Evolutionary conservation across 2,329 filamentous ascomycete species (phyloP).

Genomic region (Hirsutella rhossiliensis): DNA sequence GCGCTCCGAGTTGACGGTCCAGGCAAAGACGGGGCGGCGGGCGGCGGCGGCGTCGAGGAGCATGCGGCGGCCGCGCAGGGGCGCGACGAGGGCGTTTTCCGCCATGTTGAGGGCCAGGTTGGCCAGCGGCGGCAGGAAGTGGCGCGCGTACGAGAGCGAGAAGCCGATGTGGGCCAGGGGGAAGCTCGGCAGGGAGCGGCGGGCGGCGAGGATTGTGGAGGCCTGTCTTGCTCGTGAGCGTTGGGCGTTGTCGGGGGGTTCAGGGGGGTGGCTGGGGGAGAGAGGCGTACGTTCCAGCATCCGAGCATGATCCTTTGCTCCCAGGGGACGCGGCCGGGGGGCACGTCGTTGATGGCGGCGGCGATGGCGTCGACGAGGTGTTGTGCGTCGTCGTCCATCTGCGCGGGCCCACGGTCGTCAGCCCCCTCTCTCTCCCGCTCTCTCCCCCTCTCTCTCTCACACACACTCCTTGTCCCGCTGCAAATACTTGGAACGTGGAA

Average conservation of each 20-base stretch:
- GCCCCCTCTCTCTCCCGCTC: background rate
- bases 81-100: conserved; percentile 54
- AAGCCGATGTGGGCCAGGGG: conserved; percentile 57
- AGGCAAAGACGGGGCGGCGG: conserved; percentile 52
- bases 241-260: background rate
- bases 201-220: conserved; percentile 54
- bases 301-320: conserved; percentile 63
- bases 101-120: conserved; percentile 70
- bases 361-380: conserved; percentile 60
- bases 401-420: background rate
- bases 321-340: conserved; percentile 47
- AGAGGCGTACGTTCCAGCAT: conserved; percentile 62
- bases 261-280: conserved; percentile 1
- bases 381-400: conserved; percentile 59
- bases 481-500: background rate
- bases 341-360: conserved; percentile 44
- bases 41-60: conserved; percentile 51
- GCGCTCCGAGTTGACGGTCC: conserved; percentile 74
- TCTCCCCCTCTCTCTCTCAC: background rate
- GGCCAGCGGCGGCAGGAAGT: conserved; percentile 57
- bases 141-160: conserved; percentile 53
- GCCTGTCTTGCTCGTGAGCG: conserved; percentile 26
- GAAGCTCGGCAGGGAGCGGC: conserved; percentile 49
- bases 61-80: conserved; percentile 40
- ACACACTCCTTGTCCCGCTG: background rate